A percentile compares a stretch with the other conserved stretches of the same genome.
Conservation (phyloP, 2,329 filamentous ascomycete species). For the Acrodontium crateriforme region DNA sequence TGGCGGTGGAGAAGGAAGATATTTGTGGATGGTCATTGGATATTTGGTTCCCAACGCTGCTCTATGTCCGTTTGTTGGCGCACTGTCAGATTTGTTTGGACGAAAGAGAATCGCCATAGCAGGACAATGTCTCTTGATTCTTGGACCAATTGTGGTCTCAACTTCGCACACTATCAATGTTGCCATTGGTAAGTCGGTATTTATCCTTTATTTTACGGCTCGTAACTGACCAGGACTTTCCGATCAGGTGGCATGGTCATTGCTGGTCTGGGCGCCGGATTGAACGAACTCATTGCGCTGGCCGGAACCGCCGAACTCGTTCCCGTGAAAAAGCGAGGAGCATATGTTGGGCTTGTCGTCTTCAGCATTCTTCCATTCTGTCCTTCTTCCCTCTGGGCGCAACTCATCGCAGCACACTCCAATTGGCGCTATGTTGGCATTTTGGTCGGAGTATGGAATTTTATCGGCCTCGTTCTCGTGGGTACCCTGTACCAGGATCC, state of each 20-base stretch:
- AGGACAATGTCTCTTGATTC: slow-evolving; percentile 39
- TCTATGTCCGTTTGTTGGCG: slow-evolving; percentile 51
- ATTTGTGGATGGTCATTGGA: slow-evolving; percentile 35
- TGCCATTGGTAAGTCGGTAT: slow-evolving; percentile 47
- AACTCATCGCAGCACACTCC: slow-evolving; percentile 38
- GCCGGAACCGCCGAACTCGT: slow-evolving; percentile 56
- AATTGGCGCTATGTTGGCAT: slow-evolving; percentile 44
- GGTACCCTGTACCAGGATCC: slow-evolving; percentile 42
- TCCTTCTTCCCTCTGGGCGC: slow-evolving; percentile 48
- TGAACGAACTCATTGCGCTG: slow-evolving; percentile 55
- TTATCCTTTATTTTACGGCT: too few relatives aligned
- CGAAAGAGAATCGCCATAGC: slow-evolving; percentile 45
- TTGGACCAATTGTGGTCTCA: slow-evolving; percentile 47
- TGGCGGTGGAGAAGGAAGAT: slow-evolving; percentile 38
- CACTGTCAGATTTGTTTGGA: slow-evolving; percentile 49
- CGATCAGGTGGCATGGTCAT: slow-evolving; percentile 36
- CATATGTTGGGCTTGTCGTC: slow-evolving; percentile 47
- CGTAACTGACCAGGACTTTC: slow-evolving; percentile 1
- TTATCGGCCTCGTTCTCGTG: slow-evolving; percentile 38
- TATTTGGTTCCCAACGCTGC: slow-evolving; percentile 44
- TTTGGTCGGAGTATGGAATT: slow-evolving; percentile 38
- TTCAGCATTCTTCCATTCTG: slow-evolving; percentile 51
- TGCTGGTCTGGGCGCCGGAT: slow-evolving; percentile 50
- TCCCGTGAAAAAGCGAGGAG: slow-evolving; percentile 49
- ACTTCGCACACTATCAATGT: slow-evolving; percentile 45